Percentiles rank a stretch among this genome's conserved stretches.
Evolutionary conservation across 176 grass and related monocot species (phyloP).

Genomic region (Tillandsia leiboldiana): DNA sequence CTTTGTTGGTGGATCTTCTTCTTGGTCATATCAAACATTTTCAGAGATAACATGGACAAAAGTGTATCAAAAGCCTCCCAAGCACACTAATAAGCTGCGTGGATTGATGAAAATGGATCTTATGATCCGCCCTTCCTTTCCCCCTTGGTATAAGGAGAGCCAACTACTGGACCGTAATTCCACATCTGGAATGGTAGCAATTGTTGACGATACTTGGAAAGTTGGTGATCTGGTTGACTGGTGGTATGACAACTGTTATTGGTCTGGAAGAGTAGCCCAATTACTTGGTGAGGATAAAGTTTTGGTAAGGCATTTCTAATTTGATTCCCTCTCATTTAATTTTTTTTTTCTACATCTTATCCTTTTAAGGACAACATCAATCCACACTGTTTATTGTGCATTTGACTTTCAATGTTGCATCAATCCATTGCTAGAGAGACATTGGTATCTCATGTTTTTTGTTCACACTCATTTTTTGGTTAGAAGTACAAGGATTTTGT

Average conservation of each 20-base stretch:
- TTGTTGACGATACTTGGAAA: slow-evolving; percentile 36
- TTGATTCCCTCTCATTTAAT: neutral
- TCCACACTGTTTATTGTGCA: neutral
- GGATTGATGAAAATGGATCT: slow-evolving; percentile 12
- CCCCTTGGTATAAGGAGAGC: slow-evolving; percentile 28
- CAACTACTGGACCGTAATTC: slow-evolving; percentile 21
- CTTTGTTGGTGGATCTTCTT: neutral
- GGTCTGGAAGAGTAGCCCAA: slow-evolving; percentile 38
- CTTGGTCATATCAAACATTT: neutral
- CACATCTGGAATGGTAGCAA: slow-evolving; percentile 24
- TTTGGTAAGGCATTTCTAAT: neutral
- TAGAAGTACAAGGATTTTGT: too few species aligned
- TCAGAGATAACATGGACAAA: slow-evolving; percentile 36
- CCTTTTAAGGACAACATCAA: neutral
- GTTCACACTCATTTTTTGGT: too few species aligned
- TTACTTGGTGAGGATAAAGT: slow-evolving; percentile 29
- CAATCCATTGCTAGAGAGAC: neutral
- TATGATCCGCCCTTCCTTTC: slow-evolving; percentile 62
- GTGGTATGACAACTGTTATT: slow-evolving; percentile 35
- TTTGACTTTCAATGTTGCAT: neutral
- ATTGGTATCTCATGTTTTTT: too few species aligned
- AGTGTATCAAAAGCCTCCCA: slow-evolving; percentile 31
- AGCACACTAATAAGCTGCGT: slow-evolving; percentile 8
- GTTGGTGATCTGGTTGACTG: slow-evolving; percentile 55
- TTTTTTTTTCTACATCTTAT: neutral